Base-by-base conservation (phyloP, 1,284 basidiomycete genomes). In the Hortiboletus rubellus region DNA sequence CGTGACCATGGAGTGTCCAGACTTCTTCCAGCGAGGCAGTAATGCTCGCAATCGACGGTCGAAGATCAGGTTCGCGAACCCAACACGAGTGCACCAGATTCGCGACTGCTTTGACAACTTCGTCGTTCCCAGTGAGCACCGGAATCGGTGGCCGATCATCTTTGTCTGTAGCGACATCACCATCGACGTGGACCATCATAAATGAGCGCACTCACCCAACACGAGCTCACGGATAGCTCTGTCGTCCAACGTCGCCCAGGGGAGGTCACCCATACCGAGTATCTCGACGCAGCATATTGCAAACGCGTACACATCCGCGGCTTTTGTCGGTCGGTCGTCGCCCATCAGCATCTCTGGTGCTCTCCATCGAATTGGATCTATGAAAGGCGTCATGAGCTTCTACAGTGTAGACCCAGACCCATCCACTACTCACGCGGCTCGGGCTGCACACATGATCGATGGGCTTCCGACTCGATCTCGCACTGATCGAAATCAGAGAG, bases 401-500 rank as follows among this genome's bases (percentile, higher is more conserved):
- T 22, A 49, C 43, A 52, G 41, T 46, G 44, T 11, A 47, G 46
- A 31, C 2, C 12, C 10, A 9, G 1, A 31, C 30, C 11, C 14
- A 30, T 40, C 41, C 7, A 36, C 2, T 7, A 79, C 85, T 54
- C 65, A 89, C 88, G 81, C 55, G 80, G 79, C 17, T 75, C 73
- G 5, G 77, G 68, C 43, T 72, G 74, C 18, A 83, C 82, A 61
- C 82, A 88, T 7, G 87, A 70, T 31, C 82, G 78, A 64, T 79
- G 84, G 4, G 80, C 84, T 66, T 91, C 88, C 27, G 77, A 81
- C 74, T 85, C 89, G 79, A 92, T 84, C 70, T 89, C 85, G 63
- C 82, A 87, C 69, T 92, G 86, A 0, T 89, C 89, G 68, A 92
- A 92, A 66, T 92, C 89, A 14, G 86, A 83, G 54, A 92, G 84